These are phyloP conservation scores for Echium plantagineum DNA, from an alignment of 257 asterid species.

Conservation along the genomic window DNA sequence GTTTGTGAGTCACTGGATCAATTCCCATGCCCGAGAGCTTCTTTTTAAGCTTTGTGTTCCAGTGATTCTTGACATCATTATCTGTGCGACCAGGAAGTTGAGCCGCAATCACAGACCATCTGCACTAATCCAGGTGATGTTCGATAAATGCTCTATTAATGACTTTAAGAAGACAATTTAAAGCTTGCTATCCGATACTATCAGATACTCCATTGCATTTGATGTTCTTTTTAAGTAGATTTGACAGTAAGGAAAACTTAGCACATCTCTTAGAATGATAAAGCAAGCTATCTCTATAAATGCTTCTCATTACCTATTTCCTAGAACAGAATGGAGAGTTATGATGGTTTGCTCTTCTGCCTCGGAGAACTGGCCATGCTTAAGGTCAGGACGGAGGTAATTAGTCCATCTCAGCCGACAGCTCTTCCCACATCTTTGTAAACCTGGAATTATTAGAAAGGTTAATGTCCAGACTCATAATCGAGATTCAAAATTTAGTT, in stretches of 20 bases:
- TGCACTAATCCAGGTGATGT: slow-evolving; percentile 10
- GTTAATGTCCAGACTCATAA: not conserved
- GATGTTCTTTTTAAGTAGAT: too few species aligned
- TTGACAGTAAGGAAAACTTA: too few species aligned
- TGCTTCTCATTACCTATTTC: slow-evolving; percentile 46
- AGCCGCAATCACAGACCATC: slow-evolving; percentile 91
- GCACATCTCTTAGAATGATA: not conserved
- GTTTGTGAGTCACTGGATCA: slow-evolving; percentile 95
- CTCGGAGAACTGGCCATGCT: slow-evolving; percentile 90
- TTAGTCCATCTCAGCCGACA: slow-evolving; percentile 92
- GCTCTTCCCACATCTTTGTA: slow-evolving; percentile 91
- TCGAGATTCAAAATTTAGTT: not conserved
- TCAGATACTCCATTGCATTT: too few species aligned
- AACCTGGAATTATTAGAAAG: slow-evolving; percentile 29
- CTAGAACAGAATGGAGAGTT: slow-evolving; percentile 87
- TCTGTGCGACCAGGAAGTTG: slow-evolving; percentile 93
- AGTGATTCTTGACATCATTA: slow-evolving; percentile 85
- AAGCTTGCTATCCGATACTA: too few species aligned
- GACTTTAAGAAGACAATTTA: not conserved
- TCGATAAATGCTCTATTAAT: not conserved
- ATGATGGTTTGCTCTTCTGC: slow-evolving; percentile 80
- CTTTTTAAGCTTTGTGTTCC: slow-evolving; percentile 94
- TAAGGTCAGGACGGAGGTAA: slow-evolving; percentile 92
- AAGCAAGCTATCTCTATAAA: not conserved
- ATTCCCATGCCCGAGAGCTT: slow-evolving; percentile 94